Percentiles rank a stretch among this genome's conserved stretches.
Conservation (phyloP, 75 land plant species). For the Sequoiadendron giganteum region DNA sequence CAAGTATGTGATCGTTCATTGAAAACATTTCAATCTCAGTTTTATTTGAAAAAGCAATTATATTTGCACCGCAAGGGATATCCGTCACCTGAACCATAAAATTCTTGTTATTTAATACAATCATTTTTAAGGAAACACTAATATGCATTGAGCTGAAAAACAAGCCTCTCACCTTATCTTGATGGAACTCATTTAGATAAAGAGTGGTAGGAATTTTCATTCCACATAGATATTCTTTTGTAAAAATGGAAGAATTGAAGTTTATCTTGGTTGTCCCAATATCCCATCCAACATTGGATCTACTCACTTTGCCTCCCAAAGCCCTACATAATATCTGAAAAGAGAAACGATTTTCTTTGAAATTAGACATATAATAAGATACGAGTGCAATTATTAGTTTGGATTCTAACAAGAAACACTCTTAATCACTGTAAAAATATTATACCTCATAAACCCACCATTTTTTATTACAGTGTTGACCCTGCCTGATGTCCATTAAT, state of each 20-base stretch:
- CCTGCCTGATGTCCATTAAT: too few species aligned
- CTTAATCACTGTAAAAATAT: too few species aligned
- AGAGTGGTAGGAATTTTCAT: constrained; percentile 44
- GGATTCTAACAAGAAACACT: neutral
- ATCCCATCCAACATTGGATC: constrained; percentile 78
- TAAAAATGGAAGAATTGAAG: constrained; percentile 24
- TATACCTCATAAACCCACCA: too few species aligned
- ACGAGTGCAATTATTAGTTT: too few species aligned
- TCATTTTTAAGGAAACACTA: neutral
- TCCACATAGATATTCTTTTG: constrained; percentile 21
- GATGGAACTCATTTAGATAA: constrained; percentile 64
- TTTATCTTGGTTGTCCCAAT: constrained; percentile 57
- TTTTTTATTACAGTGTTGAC: too few species aligned
- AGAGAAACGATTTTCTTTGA: neutral
- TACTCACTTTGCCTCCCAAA: constrained; percentile 78
- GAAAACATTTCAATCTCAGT: constrained; percentile 77
- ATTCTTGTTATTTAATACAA: neutral
- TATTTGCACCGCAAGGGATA: constrained; percentile 64
- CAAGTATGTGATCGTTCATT: constrained; percentile 62
- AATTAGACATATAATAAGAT: neutral
- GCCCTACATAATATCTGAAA: constrained; percentile 79
- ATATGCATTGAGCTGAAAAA: too few species aligned
- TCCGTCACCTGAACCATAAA: constrained; percentile 46
- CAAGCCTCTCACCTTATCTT: constrained; percentile 47
- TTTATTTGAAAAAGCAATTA: constrained; percentile 68